Percentiles rank a stretch among this genome's conserved stretches.
Evolutionary conservation across 768 basidiomycete species (phyloP).

Genomic region (Hemileccinum rubropunctum): DNA sequence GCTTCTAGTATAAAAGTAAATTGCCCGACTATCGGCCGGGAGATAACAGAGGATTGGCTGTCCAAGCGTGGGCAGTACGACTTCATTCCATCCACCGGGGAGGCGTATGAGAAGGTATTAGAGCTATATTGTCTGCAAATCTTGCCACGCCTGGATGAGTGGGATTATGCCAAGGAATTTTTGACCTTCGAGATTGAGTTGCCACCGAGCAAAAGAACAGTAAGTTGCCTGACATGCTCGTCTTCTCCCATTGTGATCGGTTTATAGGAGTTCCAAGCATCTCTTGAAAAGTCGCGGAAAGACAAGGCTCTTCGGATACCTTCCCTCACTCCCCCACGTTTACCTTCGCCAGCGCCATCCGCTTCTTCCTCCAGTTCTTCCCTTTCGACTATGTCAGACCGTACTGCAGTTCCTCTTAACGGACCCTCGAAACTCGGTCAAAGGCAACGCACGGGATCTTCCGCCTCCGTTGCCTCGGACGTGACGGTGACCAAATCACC

Average conservation of each 20-base stretch:
- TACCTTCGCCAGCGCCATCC: constrained; percentile 51
- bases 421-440: constrained; percentile 13
- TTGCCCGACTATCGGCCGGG: constrained; percentile 56
- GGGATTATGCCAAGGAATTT: constrained; percentile 79
- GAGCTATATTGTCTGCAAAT: constrained; percentile 76
- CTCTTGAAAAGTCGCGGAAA: constrained; percentile 31
- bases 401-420: constrained; percentile 57
- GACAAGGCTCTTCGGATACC: constrained; percentile 18
- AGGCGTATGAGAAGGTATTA: constrained; percentile 70
- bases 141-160: constrained; percentile 69
- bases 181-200: constrained; percentile 72
- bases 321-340: constrained; percentile 26
- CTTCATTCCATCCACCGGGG: constrained; percentile 32
- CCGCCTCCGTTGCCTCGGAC: constrained; percentile 24
- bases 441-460: constrained; percentile 17
- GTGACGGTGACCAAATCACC: constrained; percentile 24
- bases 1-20: constrained; percentile 68
- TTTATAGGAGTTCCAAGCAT: constrained; percentile 33
- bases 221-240: constrained; percentile 27
- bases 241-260: constrained; percentile 6
- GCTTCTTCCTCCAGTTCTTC: constrained; percentile 62
- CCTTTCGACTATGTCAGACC: constrained; percentile 68
- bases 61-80: constrained; percentile 48
- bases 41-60: constrained; percentile 79
- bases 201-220: constrained; percentile 46